Evolutionary conservation across 164 flowering plant genomes (phyloP), one percentile per base, ranked within the genome.

Genomic region (Litsea cubeba): DNA sequence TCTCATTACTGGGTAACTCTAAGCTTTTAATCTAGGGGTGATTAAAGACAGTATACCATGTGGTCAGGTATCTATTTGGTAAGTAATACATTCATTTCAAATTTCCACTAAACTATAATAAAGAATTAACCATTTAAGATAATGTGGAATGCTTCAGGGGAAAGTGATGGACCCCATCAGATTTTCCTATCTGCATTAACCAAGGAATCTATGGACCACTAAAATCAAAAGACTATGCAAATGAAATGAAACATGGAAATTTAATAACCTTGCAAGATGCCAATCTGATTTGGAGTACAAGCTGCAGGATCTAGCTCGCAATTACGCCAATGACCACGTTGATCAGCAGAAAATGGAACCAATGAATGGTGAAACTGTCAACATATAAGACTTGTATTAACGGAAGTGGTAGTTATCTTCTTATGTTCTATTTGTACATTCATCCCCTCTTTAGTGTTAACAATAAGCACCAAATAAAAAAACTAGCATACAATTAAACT

Each of bases 321-420:
- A 25, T 65, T 85, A 10, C 68, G 76, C 99, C 99, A 95, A 15
- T 77, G 85, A 63, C 94, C 90, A 10, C 63, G 84, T 28, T 74
- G 69, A 84, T 93, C 99, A 67, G 97, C 84, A 65, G 92, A 86
- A 76, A 94, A 86, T n/a, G 98, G 98, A 65, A 89, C 98, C 75
- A 90, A 66, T 74, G 54, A 68, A 79, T 93, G 92, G 84, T 89
- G 91, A 72, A 93, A 88, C 97, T 95, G 93, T 23, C 23, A 7
- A 18, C 1, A 25, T 75, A 60, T 12, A n/a, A 20, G 12, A 15
- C 60, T 54, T 8, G 7, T 40, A 40, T 40, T 40, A 40, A 40
- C 2, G 11, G 10, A 40, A 40, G 46, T 40, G 10, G 46, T 40
- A 40, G 46, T 40, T 8, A 40, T 8, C 46, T 40, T 40, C 46